Conservation (phyloP, 1,284 basidiomycete genomes). For the Neonothopanus nambi region DNA sequence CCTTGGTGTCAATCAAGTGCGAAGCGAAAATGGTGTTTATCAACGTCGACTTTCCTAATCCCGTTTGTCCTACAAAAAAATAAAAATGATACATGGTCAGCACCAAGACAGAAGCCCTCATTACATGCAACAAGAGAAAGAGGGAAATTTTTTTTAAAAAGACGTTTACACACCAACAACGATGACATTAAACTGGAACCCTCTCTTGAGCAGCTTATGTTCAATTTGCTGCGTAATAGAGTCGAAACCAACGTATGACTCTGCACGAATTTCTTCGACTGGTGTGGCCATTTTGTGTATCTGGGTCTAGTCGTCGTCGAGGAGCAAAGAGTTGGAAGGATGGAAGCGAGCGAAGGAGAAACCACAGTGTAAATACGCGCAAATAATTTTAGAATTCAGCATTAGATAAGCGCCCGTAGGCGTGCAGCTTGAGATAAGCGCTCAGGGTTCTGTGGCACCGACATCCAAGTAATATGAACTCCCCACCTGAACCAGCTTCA, state of each 20-base stretch:
- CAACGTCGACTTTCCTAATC: conserved; percentile 96
- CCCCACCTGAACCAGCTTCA: conserved; percentile 11
- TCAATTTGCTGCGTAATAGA: conserved; percentile 97
- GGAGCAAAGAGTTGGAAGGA: neutral
- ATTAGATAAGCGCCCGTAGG: neutral
- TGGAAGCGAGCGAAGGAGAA: neutral
- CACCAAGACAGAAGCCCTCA: no score
- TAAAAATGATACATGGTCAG: conserved; percentile 6
- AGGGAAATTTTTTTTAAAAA: conserved; percentile 6
- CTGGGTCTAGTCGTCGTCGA: neutral
- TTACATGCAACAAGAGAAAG: conserved; percentile 2
- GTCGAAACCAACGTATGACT: conserved; percentile 93
- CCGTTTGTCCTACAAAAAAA: conserved; percentile 79
- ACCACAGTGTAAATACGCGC: no score
- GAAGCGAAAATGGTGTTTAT: conserved; percentile 99
- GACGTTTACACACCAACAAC: conserved; percentile 73
- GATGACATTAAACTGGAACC: conserved; percentile 99
- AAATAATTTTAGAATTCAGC: no score
- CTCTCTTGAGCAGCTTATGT: conserved; percentile 98
- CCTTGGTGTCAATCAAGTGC: conserved; percentile 97
- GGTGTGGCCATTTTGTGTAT: conserved; percentile 1
- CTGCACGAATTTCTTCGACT: conserved; percentile 79
- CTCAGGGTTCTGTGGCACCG: neutral
- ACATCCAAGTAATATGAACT: neutral
- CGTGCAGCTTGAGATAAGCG: neutral